phyloP scores from a whole-genome alignment of 768 basidiomycete genomes.

The Suillus weaverae region DNA sequence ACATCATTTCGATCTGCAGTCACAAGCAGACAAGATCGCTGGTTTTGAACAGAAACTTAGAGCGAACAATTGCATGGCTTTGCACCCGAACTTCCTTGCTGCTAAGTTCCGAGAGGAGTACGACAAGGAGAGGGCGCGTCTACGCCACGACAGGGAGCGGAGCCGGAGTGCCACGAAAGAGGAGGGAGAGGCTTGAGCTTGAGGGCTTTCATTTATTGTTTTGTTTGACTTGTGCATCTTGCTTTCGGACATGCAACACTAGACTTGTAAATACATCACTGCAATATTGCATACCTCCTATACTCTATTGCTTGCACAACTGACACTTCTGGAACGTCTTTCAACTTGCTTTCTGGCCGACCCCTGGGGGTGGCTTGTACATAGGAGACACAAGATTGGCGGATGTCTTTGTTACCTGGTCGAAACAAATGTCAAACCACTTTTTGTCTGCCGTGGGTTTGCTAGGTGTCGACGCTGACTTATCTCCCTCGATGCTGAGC shows the following conservation, averaged over 20 bases:
- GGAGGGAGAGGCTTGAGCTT: conserved; percentile 28
- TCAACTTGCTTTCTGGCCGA: not conserved
- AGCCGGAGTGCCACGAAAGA: conserved; percentile 26
- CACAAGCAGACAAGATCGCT: conserved; percentile 58
- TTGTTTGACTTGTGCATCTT: conserved; percentile 7
- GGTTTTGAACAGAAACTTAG: conserved; percentile 61
- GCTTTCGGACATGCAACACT: not conserved
- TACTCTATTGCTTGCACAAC: not conserved
- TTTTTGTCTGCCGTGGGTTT: conserved; percentile 41
- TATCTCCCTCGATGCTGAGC: conserved; percentile 20
- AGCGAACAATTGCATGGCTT: conserved; percentile 48
- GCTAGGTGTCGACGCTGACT: not conserved
- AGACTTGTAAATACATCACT: conserved; percentile 1
- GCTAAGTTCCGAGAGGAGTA: conserved; percentile 57
- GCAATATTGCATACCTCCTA: not conserved
- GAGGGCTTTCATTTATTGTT: conserved; percentile 16
- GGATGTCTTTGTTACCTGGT: conserved; percentile 53
- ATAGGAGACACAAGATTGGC: conserved; percentile 19
- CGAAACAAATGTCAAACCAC: conserved; percentile 69
- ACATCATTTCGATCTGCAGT: conserved; percentile 55
- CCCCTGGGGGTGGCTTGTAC: not conserved
- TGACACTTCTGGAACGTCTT: not conserved
- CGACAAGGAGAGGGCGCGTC: conserved; percentile 40
- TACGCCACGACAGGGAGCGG: conserved; percentile 30
- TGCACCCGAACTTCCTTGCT: conserved; percentile 62